Evolutionary conservation across 768 basidiomycete species (phyloP), one percentile per base, ranked within the genome.

Genomic region (Amanita polypyramis): DNA sequence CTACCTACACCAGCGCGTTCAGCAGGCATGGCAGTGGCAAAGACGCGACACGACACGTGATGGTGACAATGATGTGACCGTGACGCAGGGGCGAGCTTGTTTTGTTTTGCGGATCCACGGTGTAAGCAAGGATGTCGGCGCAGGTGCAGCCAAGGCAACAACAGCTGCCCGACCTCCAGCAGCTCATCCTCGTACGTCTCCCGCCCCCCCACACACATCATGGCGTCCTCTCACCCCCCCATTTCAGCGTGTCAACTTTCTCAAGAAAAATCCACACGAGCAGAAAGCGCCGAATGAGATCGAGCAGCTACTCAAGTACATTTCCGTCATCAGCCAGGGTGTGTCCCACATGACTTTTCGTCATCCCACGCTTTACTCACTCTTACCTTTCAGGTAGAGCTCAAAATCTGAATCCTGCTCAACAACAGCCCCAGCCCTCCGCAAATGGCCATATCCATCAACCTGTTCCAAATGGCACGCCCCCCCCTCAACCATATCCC

Each of bases 1-100:
- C 45, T 66, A 88, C 87, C 34, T 42, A 49, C 47, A 14, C 88
- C 88, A 52, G 85, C 85, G 59, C 87, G 68, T 72, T 88, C 82
- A 61, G 81, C 75, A 59, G 80, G 76, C 85, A 89, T 87, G 59
- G 56, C 73, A 65, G 59, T 38, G 37, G 58, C 52, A n/a, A 50
- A 53, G 36, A 38, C 15, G 9, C 21, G 38, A 30, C 55, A 56
- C 47, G 42, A 29, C 66, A 69, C 64, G 63, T 65, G 65, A 65
- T 40, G 57, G 37, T 48, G 19, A 52, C 55, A 56, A 53, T 55
- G 23, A 36, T 23, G 60, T 62, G 56, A 56, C 56, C 29, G 53
- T 58, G 56, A 57, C 58, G 32, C 32, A 19, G 15, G 25, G 54
- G 55, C 54, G 40, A 54, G 19, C 36, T 32, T 27, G 25, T 27